Base-by-base conservation (phyloP, 352 stramenopile genomes). In the Phytophthora cryptogea region DNA sequence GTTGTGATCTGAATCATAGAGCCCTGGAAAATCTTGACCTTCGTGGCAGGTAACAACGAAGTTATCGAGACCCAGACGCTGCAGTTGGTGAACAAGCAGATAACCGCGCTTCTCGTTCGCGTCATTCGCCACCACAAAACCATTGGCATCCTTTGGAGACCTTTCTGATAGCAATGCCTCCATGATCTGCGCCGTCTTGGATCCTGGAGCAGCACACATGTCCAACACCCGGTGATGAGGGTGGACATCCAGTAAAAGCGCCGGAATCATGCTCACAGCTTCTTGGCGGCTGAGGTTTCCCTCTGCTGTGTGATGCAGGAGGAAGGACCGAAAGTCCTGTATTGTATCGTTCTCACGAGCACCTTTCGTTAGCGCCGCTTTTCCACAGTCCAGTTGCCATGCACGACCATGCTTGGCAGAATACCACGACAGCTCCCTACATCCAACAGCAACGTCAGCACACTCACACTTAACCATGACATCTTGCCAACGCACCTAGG, bases 171-270 rank as follows among this genome's bases (percentile, higher is more conserved):
- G 37, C 20, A 93, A 64, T 26, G 84, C 71, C 51, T 98, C 97
- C 48, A 99, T 88, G 17, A 99, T 80, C 65, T 99, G 97, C 45
- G 88, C 92, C n/a, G 98, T 99, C 74, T 99, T 99, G 47, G 89
- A 98, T 16, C 98, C 98, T 1, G 98, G 98, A 6, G 97, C 96
- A 8, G 98, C 97, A 52, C 83, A 92, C 61, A 94, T 66, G 35
- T 94, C 82, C 23, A 92, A 59, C 30, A 88, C 76, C 17, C 66
- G 63, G 54, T 98, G 87, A 46, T 96, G 63, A 10, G 78, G 81
- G 59, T 98, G 68, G 5, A 97, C 88, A 64, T 97, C 78, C n/a
- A 99, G 82, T 47, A 99, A 87, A 28, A 99, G 80, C 0, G 96
- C 96, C 0, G 97, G 97, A 26, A 99, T 78, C 97, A 99, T 99